Conservation (phyloP, 140 eudicot genomes). For the Cichorium intybus region DNA sequence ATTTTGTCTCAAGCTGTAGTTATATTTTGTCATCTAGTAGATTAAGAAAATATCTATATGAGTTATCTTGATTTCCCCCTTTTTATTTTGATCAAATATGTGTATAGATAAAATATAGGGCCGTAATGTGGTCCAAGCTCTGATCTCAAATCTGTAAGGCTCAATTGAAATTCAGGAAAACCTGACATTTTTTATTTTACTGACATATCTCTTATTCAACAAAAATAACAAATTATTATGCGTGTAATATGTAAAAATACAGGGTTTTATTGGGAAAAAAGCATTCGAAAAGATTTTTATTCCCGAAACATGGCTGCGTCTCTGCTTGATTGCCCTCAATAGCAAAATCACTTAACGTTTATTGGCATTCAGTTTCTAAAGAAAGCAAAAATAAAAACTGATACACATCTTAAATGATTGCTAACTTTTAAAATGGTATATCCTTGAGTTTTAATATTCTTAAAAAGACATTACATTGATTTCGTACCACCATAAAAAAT, state of each 20-base stretch:
- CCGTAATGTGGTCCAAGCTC: background rate
- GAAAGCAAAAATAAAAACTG: background rate
- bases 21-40: background rate
- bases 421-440: background rate
- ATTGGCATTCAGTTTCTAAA: background rate
- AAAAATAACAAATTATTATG: too few species aligned
- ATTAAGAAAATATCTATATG: slow-evolving; percentile 5
- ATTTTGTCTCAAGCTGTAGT: background rate
- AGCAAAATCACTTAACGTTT: background rate
- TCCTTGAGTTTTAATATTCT: too few species aligned
- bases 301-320: background rate
- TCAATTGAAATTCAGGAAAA: background rate
- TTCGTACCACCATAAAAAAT: too few species aligned
- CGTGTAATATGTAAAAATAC: too few species aligned
- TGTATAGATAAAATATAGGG: background rate
- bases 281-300: background rate
- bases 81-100: background rate
- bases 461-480: too few species aligned
- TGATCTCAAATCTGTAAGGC: background rate
- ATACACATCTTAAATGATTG: background rate
- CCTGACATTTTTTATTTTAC: background rate
- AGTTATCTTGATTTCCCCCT: background rate
- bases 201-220: background rate
- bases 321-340: too few species aligned
- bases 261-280: background rate